These are phyloP conservation scores for Thermomyces lanuginosus DNA, from an alignment of 2,329 filamentous ascomycete species.

Conservation along the genomic window DNA sequence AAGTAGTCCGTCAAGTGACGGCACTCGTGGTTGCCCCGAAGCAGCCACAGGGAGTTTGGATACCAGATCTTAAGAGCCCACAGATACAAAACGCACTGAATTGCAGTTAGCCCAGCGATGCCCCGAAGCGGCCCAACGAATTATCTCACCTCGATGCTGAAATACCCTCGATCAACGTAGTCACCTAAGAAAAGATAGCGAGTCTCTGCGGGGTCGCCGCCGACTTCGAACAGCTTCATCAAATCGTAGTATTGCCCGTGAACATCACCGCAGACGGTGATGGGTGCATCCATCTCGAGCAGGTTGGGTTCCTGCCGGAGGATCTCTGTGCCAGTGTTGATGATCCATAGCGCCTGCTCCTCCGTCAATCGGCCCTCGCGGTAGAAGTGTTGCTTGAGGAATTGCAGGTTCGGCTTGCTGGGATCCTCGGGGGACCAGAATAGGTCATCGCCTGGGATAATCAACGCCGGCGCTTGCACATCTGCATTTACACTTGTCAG, in stretches of 20 bases:
- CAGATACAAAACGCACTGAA: slow-evolving; percentile 77
- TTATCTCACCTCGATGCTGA: slow-evolving; percentile 67
- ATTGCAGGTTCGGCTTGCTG: slow-evolving; percentile 78
- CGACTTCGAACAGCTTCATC: slow-evolving; percentile 99
- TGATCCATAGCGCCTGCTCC: slow-evolving; percentile 92
- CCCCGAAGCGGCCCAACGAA: not conserved
- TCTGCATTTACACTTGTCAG: slow-evolving; percentile 39
- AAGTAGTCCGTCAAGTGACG: slow-evolving; percentile 99
- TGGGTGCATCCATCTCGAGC: slow-evolving; percentile 97
- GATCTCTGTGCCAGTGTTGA: slow-evolving; percentile 72
- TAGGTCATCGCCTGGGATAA: slow-evolving; percentile 79
- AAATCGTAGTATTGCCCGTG: slow-evolving; percentile 98
- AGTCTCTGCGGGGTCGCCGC: slow-evolving; percentile 89
- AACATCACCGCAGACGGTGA: slow-evolving; percentile 95
- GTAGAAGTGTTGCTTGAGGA: slow-evolving; percentile 97
- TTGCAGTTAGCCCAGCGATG: not conserved
- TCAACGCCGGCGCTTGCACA: slow-evolving; percentile 91
- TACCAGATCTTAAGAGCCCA: slow-evolving; percentile 99
- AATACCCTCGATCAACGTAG: slow-evolving; percentile 96
- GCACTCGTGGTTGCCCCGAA: slow-evolving; percentile 96
- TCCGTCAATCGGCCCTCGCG: slow-evolving; percentile 92
- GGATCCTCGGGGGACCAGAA: slow-evolving; percentile 80
- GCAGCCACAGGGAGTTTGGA: slow-evolving; percentile 87
- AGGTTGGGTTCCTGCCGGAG: slow-evolving; percentile 84
- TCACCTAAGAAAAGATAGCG: slow-evolving; percentile 94